Conservation (phyloP, 345 rosid genomes). For the Barbarea vulgaris region DNA sequence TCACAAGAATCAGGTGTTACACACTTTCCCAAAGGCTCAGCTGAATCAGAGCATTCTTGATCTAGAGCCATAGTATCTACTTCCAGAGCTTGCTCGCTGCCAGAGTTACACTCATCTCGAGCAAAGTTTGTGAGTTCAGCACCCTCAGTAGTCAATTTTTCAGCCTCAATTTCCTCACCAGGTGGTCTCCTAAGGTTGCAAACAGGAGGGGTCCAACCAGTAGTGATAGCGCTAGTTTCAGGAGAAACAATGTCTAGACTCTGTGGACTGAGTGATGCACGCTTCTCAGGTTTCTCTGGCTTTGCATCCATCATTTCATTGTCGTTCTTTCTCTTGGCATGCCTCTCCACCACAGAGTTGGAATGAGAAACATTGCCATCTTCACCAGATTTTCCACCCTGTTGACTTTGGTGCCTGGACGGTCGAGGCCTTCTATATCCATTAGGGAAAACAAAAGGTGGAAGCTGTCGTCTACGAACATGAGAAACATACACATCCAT, state of each 20-base stretch:
- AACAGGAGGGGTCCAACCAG: conserved; percentile 47
- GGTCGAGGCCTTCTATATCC: conserved; percentile 57
- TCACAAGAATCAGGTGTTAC: conserved; percentile 43
- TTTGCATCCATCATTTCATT: conserved; percentile 44
- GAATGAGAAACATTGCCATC: conserved; percentile 42
- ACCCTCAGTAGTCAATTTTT: conserved; percentile 21
- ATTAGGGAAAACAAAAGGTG: conserved; percentile 66
- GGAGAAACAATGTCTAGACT: conserved; percentile 52
- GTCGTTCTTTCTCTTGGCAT: conserved; percentile 52
- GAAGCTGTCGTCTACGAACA: conserved; percentile 72
- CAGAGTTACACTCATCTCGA: conserved; percentile 26
- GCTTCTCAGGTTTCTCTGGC: conserved; percentile 54
- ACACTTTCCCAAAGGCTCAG: conserved; percentile 42
- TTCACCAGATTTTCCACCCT: conserved; percentile 50
- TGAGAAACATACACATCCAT: conserved; percentile 74
- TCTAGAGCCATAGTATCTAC: conserved; percentile 35
- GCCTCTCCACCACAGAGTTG: conserved; percentile 51
- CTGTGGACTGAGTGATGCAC: conserved; percentile 52
- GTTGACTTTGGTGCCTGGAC: conserved; percentile 54
- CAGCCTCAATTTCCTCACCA: conserved; percentile 39
- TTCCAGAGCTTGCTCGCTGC: conserved; percentile 39
- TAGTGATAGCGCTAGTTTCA: conserved; percentile 42
- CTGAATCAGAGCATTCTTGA: conserved; percentile 42
- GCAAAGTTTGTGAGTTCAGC: conserved; percentile 28
- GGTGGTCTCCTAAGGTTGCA: conserved; percentile 37